A percentile compares a stretch with the other conserved stretches of the same genome.
These are phyloP conservation scores for Fragaria nilgerrensis DNA, from an alignment of 306 rosid species.

Conservation along the genomic window DNA sequence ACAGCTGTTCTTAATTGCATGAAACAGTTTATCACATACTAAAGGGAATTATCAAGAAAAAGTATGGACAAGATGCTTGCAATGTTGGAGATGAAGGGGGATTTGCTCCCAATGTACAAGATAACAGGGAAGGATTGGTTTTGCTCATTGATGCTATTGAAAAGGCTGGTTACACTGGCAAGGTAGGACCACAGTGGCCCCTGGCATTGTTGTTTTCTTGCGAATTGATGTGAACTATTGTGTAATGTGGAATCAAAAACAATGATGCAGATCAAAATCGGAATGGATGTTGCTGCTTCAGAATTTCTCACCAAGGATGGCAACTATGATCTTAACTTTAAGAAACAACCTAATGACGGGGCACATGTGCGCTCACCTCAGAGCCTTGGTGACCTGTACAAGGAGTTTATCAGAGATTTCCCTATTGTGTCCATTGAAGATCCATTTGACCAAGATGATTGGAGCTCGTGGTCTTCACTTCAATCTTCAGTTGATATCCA, in stretches of 20 bases:
- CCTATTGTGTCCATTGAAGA: constrained; percentile 98
- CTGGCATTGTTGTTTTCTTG: neutral
- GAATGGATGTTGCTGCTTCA: constrained; percentile 99
- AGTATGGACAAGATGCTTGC: constrained; percentile 99
- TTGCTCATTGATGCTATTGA: constrained; percentile 95
- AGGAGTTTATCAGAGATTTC: constrained; percentile 77
- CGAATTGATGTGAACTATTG: constrained; percentile 12
- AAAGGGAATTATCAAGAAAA: constrained; percentile 91
- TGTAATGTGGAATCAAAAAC: constrained; percentile 9
- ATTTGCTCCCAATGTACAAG: constrained; percentile 98
- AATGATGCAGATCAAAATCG: constrained; percentile 83
- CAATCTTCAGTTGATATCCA: constrained; percentile 91
- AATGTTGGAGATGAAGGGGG: constrained; percentile 99
- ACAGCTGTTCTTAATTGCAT: neutral
- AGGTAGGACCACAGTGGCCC: constrained; percentile 40
- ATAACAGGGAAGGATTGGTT: constrained; percentile 88
- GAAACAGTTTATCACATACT: constrained; percentile 77
- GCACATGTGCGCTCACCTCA: constrained; percentile 74
- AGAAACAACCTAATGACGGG: constrained; percentile 94
- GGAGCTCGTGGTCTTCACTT: constrained; percentile 90
- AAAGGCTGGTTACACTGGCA: constrained; percentile 96
- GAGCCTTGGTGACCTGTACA: constrained; percentile 71
- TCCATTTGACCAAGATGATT: constrained; percentile 99
- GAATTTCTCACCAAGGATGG: constrained; percentile 85
- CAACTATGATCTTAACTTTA: constrained; percentile 81